Base-by-base conservation (phyloP, 2,329 filamentous ascomycete genomes). In the Thelonectria olida region DNA sequence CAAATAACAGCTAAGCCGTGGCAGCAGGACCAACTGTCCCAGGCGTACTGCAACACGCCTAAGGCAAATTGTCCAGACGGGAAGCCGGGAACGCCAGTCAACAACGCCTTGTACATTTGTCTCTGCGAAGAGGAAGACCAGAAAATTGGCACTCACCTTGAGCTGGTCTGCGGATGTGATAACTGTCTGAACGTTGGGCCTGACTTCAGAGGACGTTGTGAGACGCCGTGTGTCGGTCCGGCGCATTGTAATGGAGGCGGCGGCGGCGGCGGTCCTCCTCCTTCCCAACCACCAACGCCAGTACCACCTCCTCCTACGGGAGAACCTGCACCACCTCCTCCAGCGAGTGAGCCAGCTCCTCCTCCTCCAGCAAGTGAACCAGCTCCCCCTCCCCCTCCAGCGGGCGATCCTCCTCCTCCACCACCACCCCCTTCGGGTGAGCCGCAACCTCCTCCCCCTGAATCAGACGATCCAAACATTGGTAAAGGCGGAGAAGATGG, bases 161-260 rank as follows among this genome's bases (percentile, higher is more conserved):
- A 80, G 27, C 70, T 80, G n/a, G 54, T 80, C 9, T 79, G 77
- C 57, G 74, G 76, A 2, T 80, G 78, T 56, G 77, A 79, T 53
- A 73, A 71, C 54, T 80, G 78, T 58, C 69, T 80, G 36, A 77
- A 78, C 36, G 69, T 78, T 51, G 73, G 72, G 10, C 78, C 78
- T 0, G 78, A 80, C 53, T 80, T 72, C 45, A 71, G 79, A 61
- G 78, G 77, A 42, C 73, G 78, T 17, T 80, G 78, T 60, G 74
- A 76, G 62, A 74, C 69, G 48, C 78, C 78, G 1, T 79, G 78
- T 47, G 65, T 66, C 22, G 67, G 73, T 22, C 71, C 70, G 13
- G 53, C 41, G 12, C 38, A 27, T 2, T 42, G 51, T 19, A 13
- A 31, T 22, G 51, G 23, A n/a, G 48, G 45, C 17, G 54, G 47